A percentile compares a stretch with the other conserved stretches of the same genome.
These are phyloP conservation scores for Clonostachys rhizophaga DNA, from an alignment of 2,329 filamentous ascomycete species.

Conservation along the genomic window DNA sequence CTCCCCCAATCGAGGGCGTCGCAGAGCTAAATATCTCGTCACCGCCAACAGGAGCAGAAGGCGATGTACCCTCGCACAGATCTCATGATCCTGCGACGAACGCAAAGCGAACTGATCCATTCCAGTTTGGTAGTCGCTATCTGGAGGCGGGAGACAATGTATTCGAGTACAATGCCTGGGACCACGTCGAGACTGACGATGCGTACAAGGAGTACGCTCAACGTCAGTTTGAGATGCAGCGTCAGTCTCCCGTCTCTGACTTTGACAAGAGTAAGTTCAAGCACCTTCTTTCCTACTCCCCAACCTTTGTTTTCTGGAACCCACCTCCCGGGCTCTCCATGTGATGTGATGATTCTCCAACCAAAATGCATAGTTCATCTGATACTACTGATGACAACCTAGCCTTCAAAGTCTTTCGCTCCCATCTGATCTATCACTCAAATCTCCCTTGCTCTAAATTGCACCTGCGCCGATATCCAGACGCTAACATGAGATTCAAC, in stretches of 20 bases:
- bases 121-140: slow-evolving; percentile 88
- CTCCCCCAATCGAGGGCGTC: not conserved
- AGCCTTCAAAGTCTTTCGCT: slow-evolving; percentile 63
- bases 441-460: slow-evolving; percentile 3
- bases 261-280: slow-evolving; percentile 74
- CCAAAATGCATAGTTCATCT: slow-evolving; percentile 66
- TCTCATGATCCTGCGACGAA: slow-evolving; percentile 70
- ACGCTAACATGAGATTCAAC: slow-evolving; percentile 6
- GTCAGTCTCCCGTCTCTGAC: slow-evolving; percentile 80
- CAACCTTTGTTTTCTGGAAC: not conserved
- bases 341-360: slow-evolving; percentile 47
- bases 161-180: slow-evolving; percentile 98
- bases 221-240: slow-evolving; percentile 79
- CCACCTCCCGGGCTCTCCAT: not conserved
- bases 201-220: slow-evolving; percentile 83
- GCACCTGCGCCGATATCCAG: slow-evolving; percentile 1
- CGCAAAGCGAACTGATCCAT: slow-evolving; percentile 85
- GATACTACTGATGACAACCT: slow-evolving; percentile 58
- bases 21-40: slow-evolving; percentile 2
- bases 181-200: slow-evolving; percentile 91
- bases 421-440: slow-evolving; percentile 56
- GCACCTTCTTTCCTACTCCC: not conserved
- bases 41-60: slow-evolving; percentile 5
- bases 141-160: slow-evolving; percentile 83
- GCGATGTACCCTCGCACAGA: slow-evolving; percentile 49